Percentiles rank a stretch among this genome's conserved stretches.
Conservation (phyloP, 2,329 filamentous ascomycete species). For the Phaeophleospora eucalypticola region DNA sequence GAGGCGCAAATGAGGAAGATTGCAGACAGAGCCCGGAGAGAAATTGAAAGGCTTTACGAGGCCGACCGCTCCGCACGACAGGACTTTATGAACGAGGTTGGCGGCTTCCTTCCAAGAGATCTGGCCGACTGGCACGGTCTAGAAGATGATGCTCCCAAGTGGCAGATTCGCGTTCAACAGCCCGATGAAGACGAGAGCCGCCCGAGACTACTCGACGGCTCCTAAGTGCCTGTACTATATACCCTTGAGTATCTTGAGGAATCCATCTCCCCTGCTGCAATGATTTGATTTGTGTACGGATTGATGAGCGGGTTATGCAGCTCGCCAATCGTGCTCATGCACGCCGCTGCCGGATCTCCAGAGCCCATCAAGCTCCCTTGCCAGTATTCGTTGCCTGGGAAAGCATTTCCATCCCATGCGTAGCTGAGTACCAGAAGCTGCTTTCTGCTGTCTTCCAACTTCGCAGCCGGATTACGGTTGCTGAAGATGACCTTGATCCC, state of each 20-base stretch:
- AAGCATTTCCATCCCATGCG: constrained; percentile 35
- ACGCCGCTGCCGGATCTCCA: constrained; percentile 34
- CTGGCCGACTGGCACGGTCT: constrained; percentile 26
- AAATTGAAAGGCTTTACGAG: constrained; percentile 66
- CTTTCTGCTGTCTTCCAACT: constrained; percentile 13
- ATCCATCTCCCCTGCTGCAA: neutral
- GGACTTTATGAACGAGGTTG: constrained; percentile 73
- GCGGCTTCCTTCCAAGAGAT: constrained; percentile 68
- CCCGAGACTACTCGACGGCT: neutral
- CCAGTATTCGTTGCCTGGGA: constrained; percentile 36
- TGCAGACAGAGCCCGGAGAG: constrained; percentile 71
- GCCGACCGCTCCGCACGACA: constrained; percentile 70
- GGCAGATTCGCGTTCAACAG: constrained; percentile 21
- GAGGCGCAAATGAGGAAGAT: constrained; percentile 71
- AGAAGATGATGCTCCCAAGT: constrained; percentile 20
- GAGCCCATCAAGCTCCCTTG: constrained; percentile 23
- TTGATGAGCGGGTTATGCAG: constrained; percentile 33
- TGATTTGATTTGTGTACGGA: constrained; percentile 19
- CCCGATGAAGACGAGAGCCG: constrained; percentile 2
- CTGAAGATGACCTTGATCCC: constrained; percentile 28
- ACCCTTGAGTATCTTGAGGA: neutral
- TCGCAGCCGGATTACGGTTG: constrained; percentile 28
- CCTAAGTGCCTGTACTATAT: neutral
- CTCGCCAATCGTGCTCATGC: constrained; percentile 33
- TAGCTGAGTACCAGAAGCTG: constrained; percentile 31